phyloP scores from a whole-genome alignment of 345 rosid genomes.

The Aquilaria yunnanensis region DNA sequence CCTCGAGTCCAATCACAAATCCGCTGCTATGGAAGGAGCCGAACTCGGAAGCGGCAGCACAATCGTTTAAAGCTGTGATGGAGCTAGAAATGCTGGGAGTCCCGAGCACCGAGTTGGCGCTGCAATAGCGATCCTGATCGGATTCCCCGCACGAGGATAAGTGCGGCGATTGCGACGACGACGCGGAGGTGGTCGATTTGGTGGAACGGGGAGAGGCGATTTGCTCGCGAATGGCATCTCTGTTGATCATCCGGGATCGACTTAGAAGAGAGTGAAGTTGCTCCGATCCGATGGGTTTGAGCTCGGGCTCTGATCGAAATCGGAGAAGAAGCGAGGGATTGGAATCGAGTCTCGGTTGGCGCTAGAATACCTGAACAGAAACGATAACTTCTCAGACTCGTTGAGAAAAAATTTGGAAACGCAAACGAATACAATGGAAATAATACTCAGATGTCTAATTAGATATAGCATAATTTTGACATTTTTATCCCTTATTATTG shows the following conservation, averaged over 20 bases:
- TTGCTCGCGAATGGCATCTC: conserved; percentile 30
- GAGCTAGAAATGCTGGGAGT: conserved; percentile 73
- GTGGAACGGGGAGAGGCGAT: conserved; percentile 28
- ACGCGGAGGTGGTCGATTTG: conserved; percentile 36
- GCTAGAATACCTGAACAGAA: no score
- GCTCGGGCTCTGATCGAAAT: not conserved
- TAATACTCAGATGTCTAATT: no score
- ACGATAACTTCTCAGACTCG: no score
- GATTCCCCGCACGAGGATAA: conserved; percentile 88
- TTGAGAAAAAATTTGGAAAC: no score
- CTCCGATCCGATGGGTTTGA: not conserved
- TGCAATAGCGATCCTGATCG: conserved; percentile 77
- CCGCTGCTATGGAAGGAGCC: conserved; percentile 40
- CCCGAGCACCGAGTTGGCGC: conserved; percentile 76
- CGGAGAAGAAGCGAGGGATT: not conserved
- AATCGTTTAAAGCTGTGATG: conserved; percentile 42
- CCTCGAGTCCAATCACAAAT: conserved; percentile 21
- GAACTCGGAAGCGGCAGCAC: conserved; percentile 48
- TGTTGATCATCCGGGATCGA: conserved; percentile 41
- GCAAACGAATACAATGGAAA: no score
- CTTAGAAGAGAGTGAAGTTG: not conserved
- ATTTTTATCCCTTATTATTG: no score
- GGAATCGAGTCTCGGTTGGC: not conserved
- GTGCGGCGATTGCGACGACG: conserved; percentile 48
- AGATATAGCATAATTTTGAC: no score